Base-by-base conservation (phyloP, 2,329 filamentous ascomycete genomes). In the Monosporascus sp. region DNA sequence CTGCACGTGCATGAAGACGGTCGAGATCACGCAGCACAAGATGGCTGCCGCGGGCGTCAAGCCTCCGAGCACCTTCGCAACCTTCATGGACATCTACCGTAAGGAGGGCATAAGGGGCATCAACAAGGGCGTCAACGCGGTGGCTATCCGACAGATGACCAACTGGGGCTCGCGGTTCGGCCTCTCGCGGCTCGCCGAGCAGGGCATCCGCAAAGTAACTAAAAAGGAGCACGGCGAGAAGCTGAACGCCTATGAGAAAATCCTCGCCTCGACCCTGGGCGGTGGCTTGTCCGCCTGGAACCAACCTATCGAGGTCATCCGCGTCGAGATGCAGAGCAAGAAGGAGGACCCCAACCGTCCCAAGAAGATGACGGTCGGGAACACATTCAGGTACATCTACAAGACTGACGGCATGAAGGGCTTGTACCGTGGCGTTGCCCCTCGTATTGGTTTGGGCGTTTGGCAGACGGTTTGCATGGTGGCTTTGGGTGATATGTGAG, bases 391-490 rank as follows among this genome's bases (percentile, higher is more conserved):
- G 65, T 99, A 99, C 77, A 97, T 99, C 73, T 97, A 97, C 78
- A 70, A 81, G 62, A 83, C 82, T 70, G 97, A 96, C 74, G 94
- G 94, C 57, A 48, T 97, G 68, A 88, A 86, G 78, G 94, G 94
- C 68, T 80, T 99, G 61, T 99, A 99, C 82, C 90, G 94, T 69
- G 94, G 94, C 69, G 93, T 99, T 60, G 81, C 90, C 63, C 94
- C 94, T 65, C 87, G 94, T 72, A 92, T 99, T 71, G 92, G 92
- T 64, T 86, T 99, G 60, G 88, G 94, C 70, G 84, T 99, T 77
- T 99, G 94, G 94, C 94, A 99, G 82, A 99, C 94, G 58, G 88
- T 99, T 69, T 99, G 94, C 82, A 99, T 99, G 94, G 94, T 99
- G 76, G 94, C 93, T 68, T 81, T 97, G 74, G 94, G 94, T 76